phyloP scores from a whole-genome alignment of 805 yeast species.

The Suhomyces sp. region DNA sequence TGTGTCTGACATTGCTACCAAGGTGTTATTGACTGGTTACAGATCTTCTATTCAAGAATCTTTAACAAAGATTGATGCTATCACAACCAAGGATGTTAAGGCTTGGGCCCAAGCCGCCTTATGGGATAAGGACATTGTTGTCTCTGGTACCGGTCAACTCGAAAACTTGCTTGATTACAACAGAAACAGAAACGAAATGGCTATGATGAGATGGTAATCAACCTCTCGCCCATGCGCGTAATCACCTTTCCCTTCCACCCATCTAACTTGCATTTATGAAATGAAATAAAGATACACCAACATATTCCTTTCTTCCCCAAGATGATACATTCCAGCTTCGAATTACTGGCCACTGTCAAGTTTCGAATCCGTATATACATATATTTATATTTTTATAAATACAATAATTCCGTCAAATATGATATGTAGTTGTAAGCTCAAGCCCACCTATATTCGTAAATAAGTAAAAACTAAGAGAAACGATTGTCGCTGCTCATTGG shows the following conservation, averaged over 20 bases:
- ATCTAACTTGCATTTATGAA: constrained; percentile 1
- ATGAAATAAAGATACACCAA: too few relatives aligned
- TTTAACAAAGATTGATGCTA: constrained; percentile 60
- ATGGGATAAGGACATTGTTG: constrained; percentile 82
- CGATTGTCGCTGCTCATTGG: too few relatives aligned
- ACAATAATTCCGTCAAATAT: neutral
- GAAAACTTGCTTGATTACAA: constrained; percentile 81
- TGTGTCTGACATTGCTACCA: constrained; percentile 57
- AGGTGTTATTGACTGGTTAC: constrained; percentile 61
- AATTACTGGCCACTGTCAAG: too few relatives aligned
- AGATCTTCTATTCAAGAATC: constrained; percentile 60
- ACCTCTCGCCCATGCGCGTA: too few relatives aligned
- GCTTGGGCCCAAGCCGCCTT: constrained; percentile 73
- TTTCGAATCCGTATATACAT: constrained; percentile 4
- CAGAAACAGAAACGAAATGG: constrained; percentile 87
- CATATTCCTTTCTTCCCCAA: too few relatives aligned
- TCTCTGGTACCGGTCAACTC: constrained; percentile 83
- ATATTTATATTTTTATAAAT: constrained; percentile 7
- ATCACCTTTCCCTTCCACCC: too few relatives aligned
- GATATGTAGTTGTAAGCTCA: too few relatives aligned
- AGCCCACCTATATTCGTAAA: too few relatives aligned
- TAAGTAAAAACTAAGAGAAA: too few relatives aligned
- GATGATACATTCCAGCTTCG: too few relatives aligned
- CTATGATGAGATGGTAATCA: constrained; percentile 71
- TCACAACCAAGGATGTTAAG: constrained; percentile 58